phyloP scores from a whole-genome alignment of 1,284 basidiomycete species.

The Boletus semigastroideus region DNA sequence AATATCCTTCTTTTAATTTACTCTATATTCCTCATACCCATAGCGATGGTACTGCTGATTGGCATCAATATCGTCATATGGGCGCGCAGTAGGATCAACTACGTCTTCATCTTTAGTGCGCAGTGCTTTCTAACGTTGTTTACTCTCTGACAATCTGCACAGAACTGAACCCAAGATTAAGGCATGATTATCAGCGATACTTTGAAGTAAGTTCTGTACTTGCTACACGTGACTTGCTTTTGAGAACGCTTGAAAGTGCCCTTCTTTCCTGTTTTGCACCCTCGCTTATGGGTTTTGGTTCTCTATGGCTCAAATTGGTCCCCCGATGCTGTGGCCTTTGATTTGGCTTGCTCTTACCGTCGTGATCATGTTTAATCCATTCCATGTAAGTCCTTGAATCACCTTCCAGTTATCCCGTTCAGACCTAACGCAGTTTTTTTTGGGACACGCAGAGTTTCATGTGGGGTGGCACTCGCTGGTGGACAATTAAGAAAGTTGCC shows the following conservation, averaged over 20 bases:
- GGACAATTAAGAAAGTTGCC: constrained; percentile 69
- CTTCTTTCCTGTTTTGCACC: constrained; percentile 73
- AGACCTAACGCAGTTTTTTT: background rate
- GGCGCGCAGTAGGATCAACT: constrained; percentile 79
- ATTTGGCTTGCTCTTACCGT: constrained; percentile 75
- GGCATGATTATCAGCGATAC: constrained; percentile 80
- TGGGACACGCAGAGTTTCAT: constrained; percentile 20
- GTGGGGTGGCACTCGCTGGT: constrained; percentile 56
- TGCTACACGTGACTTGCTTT: background rate
- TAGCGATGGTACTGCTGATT: constrained; percentile 77
- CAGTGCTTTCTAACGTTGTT: background rate
- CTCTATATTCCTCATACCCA: constrained; percentile 71
- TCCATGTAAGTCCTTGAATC: constrained; percentile 53
- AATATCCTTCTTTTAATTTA: constrained; percentile 81
- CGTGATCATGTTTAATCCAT: constrained; percentile 72
- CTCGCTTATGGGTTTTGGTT: constrained; percentile 85
- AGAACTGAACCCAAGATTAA: constrained; percentile 79
- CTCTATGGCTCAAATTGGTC: constrained; percentile 68
- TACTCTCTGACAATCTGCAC: constrained; percentile 1
- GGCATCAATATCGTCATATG: constrained; percentile 82
- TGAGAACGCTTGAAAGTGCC: constrained; percentile 52
- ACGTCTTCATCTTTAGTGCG: constrained; percentile 87
- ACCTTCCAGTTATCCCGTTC: background rate
- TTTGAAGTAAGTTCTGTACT: constrained; percentile 58
- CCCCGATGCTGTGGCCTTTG: constrained; percentile 71